Evolutionary conservation across 2,329 filamentous ascomycete species (phyloP).

Genomic region (Amauroascus niger): DNA sequence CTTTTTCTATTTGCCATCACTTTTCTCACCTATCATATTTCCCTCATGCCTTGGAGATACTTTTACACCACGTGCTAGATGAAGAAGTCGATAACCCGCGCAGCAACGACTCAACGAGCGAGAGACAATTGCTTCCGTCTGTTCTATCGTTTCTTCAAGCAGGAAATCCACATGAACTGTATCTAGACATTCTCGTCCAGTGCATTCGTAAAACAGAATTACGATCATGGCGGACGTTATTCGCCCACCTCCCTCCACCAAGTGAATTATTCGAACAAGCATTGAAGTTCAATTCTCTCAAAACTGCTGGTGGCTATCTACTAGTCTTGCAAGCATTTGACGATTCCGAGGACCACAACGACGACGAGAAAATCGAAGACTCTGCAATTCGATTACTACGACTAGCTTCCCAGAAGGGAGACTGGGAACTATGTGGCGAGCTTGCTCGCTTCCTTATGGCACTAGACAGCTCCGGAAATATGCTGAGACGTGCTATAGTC

Average conservation of each 20-base stretch:
- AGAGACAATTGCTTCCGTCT: constrained; percentile 34
- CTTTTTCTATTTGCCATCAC: constrained; percentile 69
- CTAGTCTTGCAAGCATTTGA: constrained; percentile 79
- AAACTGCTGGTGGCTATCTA: constrained; percentile 94
- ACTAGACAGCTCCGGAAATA: constrained; percentile 76
- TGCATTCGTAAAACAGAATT: constrained; percentile 96
- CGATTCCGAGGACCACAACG: constrained; percentile 36
- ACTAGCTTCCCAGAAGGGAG: constrained; percentile 69
- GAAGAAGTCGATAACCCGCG: constrained; percentile 69
- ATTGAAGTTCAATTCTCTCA: constrained; percentile 70
- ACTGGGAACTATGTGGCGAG: constrained; percentile 95
- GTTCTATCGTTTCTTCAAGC: constrained; percentile 57
- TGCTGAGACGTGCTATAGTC: constrained; percentile 46
- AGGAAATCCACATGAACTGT: constrained; percentile 59
- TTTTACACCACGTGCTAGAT: constrained; percentile 86
- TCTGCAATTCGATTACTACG: constrained; percentile 67
- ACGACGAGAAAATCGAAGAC: constrained; percentile 44
- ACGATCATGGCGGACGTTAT: constrained; percentile 87
- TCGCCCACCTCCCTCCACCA: constrained; percentile 80
- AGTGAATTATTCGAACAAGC: constrained; percentile 91
- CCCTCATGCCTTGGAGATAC: constrained; percentile 79
- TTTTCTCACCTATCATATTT: constrained; percentile 88
- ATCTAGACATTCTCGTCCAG: constrained; percentile 90
- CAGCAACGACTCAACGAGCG: neutral
- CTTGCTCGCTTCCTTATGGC: constrained; percentile 89